phyloP scores from a whole-genome alignment of 2,329 filamentous ascomycete genomes.

The Plectosphaerella sp. region DNA sequence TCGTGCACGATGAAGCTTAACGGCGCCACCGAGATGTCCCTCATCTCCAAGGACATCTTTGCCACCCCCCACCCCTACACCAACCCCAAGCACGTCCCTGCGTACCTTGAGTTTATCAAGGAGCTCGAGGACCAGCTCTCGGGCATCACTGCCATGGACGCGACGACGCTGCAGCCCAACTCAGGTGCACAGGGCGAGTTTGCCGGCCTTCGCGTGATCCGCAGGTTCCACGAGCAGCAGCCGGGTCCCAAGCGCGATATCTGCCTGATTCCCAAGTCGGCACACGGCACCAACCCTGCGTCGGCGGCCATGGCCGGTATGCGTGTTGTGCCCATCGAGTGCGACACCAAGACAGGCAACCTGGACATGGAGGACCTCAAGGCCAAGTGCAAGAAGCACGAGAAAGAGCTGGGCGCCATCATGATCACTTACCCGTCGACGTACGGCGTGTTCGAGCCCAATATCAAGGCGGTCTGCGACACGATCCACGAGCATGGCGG shows the following conservation, averaged over 20 bases:
- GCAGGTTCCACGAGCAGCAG: slow-evolving; percentile 72
- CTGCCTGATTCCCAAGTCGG: slow-evolving; percentile 90
- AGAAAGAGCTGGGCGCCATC: slow-evolving; percentile 80
- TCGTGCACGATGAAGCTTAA: slow-evolving; percentile 99
- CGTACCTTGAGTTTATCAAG: slow-evolving; percentile 66
- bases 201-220: slow-evolving; percentile 81
- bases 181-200: slow-evolving; percentile 96
- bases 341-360: slow-evolving; percentile 81
- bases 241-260: slow-evolving; percentile 73
- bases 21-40: slow-evolving; percentile 87
- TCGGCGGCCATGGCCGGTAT: slow-evolving; percentile 95
- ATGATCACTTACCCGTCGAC: slow-evolving; percentile 98
- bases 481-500: slow-evolving; percentile 84
- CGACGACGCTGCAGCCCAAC: slow-evolving; percentile 89
- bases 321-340: slow-evolving; percentile 90
- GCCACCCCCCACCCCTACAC: slow-evolving; percentile 79
- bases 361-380: slow-evolving; percentile 82
- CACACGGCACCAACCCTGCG: slow-evolving; percentile 93
- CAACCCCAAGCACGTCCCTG: slow-evolving; percentile 56
- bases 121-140: slow-evolving; percentile 73
- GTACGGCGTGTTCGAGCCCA: slow-evolving; percentile 90
- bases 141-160: slow-evolving; percentile 83
- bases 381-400: slow-evolving; percentile 84
- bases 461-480: slow-evolving; percentile 78
- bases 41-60: slow-evolving; percentile 73